phyloP scores from a whole-genome alignment of 2,329 filamentous ascomycete genomes.

The Berkeleyomyces basicola region DNA sequence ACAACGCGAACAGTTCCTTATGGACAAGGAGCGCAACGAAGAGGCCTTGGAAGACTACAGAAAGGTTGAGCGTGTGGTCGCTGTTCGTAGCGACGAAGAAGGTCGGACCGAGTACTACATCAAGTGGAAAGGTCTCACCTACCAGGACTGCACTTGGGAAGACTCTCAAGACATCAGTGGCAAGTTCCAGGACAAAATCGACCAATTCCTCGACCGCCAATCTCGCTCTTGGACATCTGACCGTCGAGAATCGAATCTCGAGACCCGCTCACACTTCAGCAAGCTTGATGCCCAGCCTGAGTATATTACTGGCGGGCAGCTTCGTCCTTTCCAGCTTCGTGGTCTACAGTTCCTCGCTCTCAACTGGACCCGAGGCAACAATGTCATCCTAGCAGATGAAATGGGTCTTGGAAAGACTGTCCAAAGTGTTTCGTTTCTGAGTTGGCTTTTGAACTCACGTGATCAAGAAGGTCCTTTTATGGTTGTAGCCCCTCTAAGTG shows the following conservation, averaged over 20 bases:
- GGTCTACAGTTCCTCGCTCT: constrained; percentile 91
- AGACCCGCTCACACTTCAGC: constrained; percentile 56
- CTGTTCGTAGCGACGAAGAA: constrained; percentile 61
- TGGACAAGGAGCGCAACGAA: constrained; percentile 83
- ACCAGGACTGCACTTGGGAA: constrained; percentile 95
- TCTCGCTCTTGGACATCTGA: constrained; percentile 69
- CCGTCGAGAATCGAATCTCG: constrained; percentile 54
- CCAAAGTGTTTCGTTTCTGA: constrained; percentile 91
- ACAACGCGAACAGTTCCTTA: constrained; percentile 80
- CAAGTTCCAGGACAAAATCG: constrained; percentile 76
- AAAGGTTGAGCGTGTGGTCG: constrained; percentile 84
- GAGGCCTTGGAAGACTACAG: constrained; percentile 82
- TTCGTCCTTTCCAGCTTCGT: constrained; percentile 84
- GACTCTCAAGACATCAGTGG: constrained; percentile 54
- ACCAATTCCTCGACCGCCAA: constrained; percentile 73
- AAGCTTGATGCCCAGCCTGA: constrained; percentile 66
- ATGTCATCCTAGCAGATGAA: constrained; percentile 93
- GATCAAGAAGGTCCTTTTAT: constrained; percentile 87
- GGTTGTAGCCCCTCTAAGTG: constrained; percentile 91
- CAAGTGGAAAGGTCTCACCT: constrained; percentile 92
- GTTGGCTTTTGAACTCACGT: constrained; percentile 84
- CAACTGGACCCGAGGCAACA: constrained; percentile 88
- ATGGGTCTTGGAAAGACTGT: constrained; percentile 98
- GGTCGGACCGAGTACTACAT: constrained; percentile 69
- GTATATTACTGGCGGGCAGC: constrained; percentile 69